A percentile compares a stretch with the other conserved stretches of the same genome.
Evolutionary conservation across 257 asterid genomes (phyloP).

Genomic region (Scutellaria galericulata): DNA sequence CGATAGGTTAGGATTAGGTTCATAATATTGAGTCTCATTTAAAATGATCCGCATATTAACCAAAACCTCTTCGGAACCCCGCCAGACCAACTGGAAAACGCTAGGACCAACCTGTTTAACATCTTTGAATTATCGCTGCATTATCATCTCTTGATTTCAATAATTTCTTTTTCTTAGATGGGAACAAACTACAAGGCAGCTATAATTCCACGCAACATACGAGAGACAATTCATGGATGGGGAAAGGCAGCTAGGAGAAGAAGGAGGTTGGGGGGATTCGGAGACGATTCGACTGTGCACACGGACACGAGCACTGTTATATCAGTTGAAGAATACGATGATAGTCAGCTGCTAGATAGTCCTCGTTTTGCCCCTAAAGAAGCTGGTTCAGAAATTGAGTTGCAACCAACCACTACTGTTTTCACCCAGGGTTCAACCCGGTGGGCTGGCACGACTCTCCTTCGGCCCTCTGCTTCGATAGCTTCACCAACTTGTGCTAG

Average conservation of each 20-base stretch:
- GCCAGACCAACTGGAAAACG: too few species aligned
- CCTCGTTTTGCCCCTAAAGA: conserved; percentile 50
- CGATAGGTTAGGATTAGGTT: too few species aligned
- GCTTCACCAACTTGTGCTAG: conserved; percentile 52
- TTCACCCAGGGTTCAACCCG: conserved; percentile 55
- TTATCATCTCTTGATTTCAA: background rate
- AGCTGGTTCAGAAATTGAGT: conserved; percentile 52
- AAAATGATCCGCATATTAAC: too few species aligned
- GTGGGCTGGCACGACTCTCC: conserved; percentile 62
- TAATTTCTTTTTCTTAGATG: conserved; percentile 53
- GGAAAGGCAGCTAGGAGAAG: conserved; percentile 79
- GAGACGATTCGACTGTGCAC: conserved; percentile 74
- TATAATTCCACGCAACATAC: conserved; percentile 69
- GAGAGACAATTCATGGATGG: conserved; percentile 97
- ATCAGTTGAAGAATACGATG: conserved; percentile 72
- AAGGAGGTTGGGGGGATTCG: conserved; percentile 56
- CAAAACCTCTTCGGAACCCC: too few species aligned
- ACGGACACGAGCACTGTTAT: conserved; percentile 85
- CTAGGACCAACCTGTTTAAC: too few species aligned
- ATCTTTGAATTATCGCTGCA: too few species aligned
- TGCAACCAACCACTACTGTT: conserved; percentile 46
- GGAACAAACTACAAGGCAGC: conserved; percentile 98
- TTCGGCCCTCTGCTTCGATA: conserved; percentile 62
- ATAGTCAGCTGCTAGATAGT: conserved; percentile 55
- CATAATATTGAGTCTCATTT: too few species aligned